A percentile compares a stretch with the other conserved stretches of the same genome.
phyloP scores from a whole-genome alignment of 257 asterid genomes.

The Leonotis leonurus region DNA sequence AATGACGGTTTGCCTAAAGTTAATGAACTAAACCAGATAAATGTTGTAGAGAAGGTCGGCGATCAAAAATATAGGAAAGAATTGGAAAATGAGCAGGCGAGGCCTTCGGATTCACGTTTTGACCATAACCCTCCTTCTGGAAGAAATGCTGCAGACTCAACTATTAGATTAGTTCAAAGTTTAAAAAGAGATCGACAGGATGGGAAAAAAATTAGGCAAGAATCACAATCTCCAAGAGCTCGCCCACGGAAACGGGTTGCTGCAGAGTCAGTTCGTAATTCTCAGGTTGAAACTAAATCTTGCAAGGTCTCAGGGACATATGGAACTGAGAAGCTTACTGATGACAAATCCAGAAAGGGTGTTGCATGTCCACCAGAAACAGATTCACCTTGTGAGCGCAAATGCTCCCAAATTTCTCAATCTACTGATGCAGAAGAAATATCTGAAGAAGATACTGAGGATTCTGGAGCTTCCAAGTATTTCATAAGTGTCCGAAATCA shows the following conservation, averaged over 20 bases:
- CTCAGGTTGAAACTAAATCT: slow-evolving; percentile 19
- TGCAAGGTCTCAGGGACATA: slow-evolving; percentile 10
- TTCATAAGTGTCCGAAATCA: slow-evolving; percentile 29
- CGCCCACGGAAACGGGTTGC: slow-evolving; percentile 16
- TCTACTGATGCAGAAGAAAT: slow-evolving; percentile 31
- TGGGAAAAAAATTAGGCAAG: slow-evolving; percentile 17
- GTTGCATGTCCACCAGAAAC: slow-evolving; percentile 18
- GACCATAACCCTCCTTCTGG: slow-evolving; percentile 20
- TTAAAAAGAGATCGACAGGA: slow-evolving; percentile 14
- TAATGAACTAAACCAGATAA: slow-evolving; percentile 24
- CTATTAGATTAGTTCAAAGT: slow-evolving; percentile 8
- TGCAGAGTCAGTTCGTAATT: slow-evolving; percentile 12
- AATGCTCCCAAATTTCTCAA: slow-evolving; percentile 16
- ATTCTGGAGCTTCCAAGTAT: slow-evolving; percentile 27
- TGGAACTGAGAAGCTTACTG: slow-evolving; percentile 13
- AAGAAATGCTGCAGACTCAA: slow-evolving; percentile 12
- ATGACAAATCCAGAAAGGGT: slow-evolving; percentile 19
- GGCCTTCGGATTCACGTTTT: slow-evolving; percentile 21
- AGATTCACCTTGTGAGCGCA: slow-evolving; percentile 13
- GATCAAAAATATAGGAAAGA: slow-evolving; percentile 14
- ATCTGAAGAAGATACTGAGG: slow-evolving; percentile 48
- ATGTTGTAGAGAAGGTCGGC: slow-evolving; percentile 12
- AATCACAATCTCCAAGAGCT: slow-evolving; percentile 20
- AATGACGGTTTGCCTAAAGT: neutral
- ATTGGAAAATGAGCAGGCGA: slow-evolving; percentile 23